Base-by-base conservation (phyloP, 2,329 filamentous ascomycete genomes). In the Penicillium vulpinum region DNA sequence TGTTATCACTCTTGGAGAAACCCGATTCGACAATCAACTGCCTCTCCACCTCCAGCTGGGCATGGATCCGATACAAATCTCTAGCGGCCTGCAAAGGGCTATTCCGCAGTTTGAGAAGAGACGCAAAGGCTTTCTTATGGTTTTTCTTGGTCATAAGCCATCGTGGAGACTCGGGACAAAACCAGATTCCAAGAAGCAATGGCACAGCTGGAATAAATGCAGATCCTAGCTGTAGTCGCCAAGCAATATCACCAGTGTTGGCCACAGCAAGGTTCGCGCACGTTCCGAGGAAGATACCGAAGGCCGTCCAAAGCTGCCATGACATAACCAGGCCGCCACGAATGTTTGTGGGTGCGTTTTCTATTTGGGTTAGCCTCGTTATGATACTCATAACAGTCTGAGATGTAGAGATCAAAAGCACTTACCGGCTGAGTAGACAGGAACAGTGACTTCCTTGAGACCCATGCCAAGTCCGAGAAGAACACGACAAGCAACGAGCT, bases 301-400 rank as follows among this genome's bases (percentile, higher is more conserved):
- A 80, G 9, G 69, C 74, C 41, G 71, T 73, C 11, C 77, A 85
- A 18, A 84, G 68, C 67, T 84, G 82, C 80, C 81, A 84, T 0
- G 75, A 79, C 79, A 82, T 83, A 38, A 83, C 81, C 4, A 84
- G 67, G 6, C 77, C 80, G 10, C 82, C 82, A 5, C 82, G 79
- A 55, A 84, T 82, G n/a, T 74, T 72, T 2, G 80, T 76, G 0
- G 82, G 82, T 0, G 80, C 72, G 57, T 80, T 82, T 58, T 84
- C 82, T 51, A 28, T 16, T 24, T 5, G 8, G 9, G 7, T 44
- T 13, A 38, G 31, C 7, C 1, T 35, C 5, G 36, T 6, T n/a
- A 28, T 15, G 3, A 2, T 35, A 28, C 15, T 8, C 18, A 28
- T 9, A 4, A 22, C 8, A 5, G 4, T 13, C 4, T 31, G 8